These are phyloP conservation scores for Porodaedalea pini DNA, from an alignment of 1,284 basidiomycete genomes.

Conservation along the genomic window DNA sequence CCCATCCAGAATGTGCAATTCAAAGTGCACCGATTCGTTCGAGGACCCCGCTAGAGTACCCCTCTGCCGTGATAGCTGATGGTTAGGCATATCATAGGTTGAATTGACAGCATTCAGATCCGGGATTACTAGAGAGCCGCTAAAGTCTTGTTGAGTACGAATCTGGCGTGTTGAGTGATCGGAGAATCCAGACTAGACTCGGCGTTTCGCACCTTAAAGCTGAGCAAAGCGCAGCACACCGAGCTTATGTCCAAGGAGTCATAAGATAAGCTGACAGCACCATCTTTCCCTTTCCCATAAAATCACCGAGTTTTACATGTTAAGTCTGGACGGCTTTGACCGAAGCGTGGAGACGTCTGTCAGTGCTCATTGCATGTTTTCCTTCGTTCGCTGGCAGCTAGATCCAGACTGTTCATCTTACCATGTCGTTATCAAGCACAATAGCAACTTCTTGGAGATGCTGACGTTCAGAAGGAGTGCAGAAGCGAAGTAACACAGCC, in stretches of 20 bases:
- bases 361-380: not conserved
- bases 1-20: constrained; percentile 3
- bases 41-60: not conserved
- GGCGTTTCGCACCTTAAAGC: not conserved
- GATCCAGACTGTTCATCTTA: not conserved
- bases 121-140: constrained; percentile 6
- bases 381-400: not conserved
- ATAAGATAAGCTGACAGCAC: not conserved
- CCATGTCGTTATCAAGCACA: constrained; percentile 1
- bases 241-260: not conserved
- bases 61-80: not conserved
- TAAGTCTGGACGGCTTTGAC: not conserved
- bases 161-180: constrained; percentile 2
- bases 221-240: not conserved
- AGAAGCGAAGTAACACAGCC: constrained; percentile 1
- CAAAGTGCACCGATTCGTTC: not conserved
- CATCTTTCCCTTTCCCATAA: not conserved
- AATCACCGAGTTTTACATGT: not conserved
- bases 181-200: not conserved
- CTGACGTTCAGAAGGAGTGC: not conserved
- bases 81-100: not conserved
- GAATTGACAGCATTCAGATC: constrained; percentile 5
- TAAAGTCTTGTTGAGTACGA: constrained; percentile 4
- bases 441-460: not conserved
- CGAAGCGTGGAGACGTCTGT: not conserved